Base-by-base conservation (phyloP, 805 yeast genomes). In the Soucietia sequanensis region DNA sequence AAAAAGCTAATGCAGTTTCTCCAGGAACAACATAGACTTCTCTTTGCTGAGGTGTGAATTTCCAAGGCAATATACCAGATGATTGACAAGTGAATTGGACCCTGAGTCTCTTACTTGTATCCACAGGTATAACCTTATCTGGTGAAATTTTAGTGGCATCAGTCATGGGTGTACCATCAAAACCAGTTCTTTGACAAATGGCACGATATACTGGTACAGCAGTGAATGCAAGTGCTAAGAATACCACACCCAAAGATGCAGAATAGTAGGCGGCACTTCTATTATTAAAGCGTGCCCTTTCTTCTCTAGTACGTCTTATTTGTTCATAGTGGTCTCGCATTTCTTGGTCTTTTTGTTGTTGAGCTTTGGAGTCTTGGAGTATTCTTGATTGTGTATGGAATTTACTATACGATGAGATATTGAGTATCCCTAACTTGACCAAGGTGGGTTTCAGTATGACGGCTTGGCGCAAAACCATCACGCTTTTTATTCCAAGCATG, bases 1-100 rank as follows among this genome's bases (percentile, higher is more conserved):
- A 93, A 57, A 93, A 93, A 0, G 96, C 97, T 41, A 93, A 68
- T 0, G 99, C 99, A 3, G 99, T 93, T 61, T 93, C 99, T 15
- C 99, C 99, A 1, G 99, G 99, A 7, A 88, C 80, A 15, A 93
- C 84, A 47, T 80, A 79, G 2, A 93, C 98, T 58, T 90, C 96
- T 43, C 91, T 72, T 56, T 93, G 99, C 60, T 88, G 91, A 9
- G 99, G 99, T 13, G 80, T 77, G 63, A 93, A 91, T 46, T 78
- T 84, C 99, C 99, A 93, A 8, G 98, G 98, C 43, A 93, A 68
- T 29, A 85, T 75, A 11, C 89, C 84, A 1, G 96, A 84, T 0
- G 93, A 90, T 57, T 89, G 97, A 25, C 96, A 85, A 7, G 96
- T 87, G 56, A 93, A 93, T 8, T 82, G 76, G n/a, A 93, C 77